phyloP scores from a whole-genome alignment of 2,329 filamentous ascomycete genomes.

The Cercospora janseana region DNA sequence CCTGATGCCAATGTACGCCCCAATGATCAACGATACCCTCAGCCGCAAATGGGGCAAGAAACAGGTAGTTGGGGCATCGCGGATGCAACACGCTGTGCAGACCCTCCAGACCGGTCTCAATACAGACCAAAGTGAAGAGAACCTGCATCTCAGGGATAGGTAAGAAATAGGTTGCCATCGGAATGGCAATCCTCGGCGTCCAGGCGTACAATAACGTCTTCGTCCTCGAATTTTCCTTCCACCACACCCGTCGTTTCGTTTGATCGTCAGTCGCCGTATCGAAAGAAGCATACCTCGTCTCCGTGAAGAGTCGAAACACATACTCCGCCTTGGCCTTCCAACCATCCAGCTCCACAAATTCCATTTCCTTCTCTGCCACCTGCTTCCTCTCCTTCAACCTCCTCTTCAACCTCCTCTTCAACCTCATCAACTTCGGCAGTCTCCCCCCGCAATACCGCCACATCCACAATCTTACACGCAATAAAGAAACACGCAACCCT shows the following conservation, averaged over 20 bases:
- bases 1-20: constrained; percentile 17
- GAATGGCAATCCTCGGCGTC: not conserved
- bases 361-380: too few species aligned
- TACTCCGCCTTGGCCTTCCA: constrained; percentile 8
- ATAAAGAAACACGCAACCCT: constrained; percentile 9
- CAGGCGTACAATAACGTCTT: not conserved
- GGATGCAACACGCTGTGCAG: constrained; percentile 4
- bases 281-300: constrained; percentile 14
- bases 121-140: not conserved
- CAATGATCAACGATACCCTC: constrained; percentile 7
- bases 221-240: not conserved
- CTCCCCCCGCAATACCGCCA: not conserved
- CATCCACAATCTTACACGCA: constrained; percentile 12
- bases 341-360: not conserved
- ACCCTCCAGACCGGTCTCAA: constrained; percentile 6
- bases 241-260: not conserved
- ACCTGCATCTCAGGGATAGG: constrained; percentile 11
- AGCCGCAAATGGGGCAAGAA: constrained; percentile 9
- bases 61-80: constrained; percentile 2
- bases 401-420: not conserved
- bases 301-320: not conserved
- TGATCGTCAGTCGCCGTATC: constrained; percentile 9
- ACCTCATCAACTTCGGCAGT: not conserved
- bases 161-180: constrained; percentile 1
- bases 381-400: not conserved